Evolutionary conservation across 306 rosid species (phyloP).

Genomic region (Malus fusca): DNA sequence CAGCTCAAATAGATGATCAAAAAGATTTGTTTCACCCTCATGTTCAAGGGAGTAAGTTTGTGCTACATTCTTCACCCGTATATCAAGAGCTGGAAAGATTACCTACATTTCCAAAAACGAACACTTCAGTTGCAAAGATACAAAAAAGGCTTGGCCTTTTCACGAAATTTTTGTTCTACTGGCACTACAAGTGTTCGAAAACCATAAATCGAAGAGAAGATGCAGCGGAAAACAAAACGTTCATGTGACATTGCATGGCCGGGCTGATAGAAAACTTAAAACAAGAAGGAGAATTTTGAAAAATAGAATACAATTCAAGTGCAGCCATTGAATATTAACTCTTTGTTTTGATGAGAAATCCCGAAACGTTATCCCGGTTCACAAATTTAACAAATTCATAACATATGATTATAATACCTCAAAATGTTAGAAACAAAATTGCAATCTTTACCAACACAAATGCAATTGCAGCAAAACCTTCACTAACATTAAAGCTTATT

Average conservation of each 20-base stretch:
- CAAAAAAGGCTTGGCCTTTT: not conserved
- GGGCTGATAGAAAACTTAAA: not conserved
- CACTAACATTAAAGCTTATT: not conserved
- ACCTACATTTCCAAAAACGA: slow-evolving; percentile 52
- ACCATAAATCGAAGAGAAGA: not conserved
- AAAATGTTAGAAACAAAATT: not conserved
- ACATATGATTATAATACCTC: not conserved
- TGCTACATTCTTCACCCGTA: slow-evolving; percentile 98
- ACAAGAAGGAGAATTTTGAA: not conserved
- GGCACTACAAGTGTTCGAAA: not conserved
- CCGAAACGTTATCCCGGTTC: not conserved
- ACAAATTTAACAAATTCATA: not conserved
- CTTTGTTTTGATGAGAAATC: not conserved
- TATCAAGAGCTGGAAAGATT: slow-evolving; percentile 93
- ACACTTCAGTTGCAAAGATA: slow-evolving; percentile 8
- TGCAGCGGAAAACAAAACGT: not conserved
- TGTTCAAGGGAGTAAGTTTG: slow-evolving; percentile 97
- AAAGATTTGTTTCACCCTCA: slow-evolving; percentile 88
- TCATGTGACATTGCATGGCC: not conserved
- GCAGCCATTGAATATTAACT: not conserved
- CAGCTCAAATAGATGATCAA: slow-evolving; percentile 78
- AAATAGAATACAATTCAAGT: not conserved
- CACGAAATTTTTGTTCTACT: not conserved
- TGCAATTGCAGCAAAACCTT: not conserved
- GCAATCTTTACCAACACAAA: not conserved